phyloP scores from a whole-genome alignment of 371 early-diverging fungal genomes.

The Mucor lusitanicus region DNA sequence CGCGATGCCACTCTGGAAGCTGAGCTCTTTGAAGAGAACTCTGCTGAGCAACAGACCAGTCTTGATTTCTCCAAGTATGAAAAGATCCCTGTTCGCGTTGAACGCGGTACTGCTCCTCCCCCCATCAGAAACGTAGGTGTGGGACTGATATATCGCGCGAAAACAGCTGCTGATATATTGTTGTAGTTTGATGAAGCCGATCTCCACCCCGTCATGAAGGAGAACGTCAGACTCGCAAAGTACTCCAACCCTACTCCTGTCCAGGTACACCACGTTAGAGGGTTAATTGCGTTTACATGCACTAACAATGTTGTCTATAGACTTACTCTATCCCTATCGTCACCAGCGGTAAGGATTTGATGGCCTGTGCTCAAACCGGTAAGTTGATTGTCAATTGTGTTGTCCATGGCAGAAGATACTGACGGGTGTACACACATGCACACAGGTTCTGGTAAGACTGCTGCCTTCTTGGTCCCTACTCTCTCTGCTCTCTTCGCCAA shows the following conservation, averaged over 20 bases:
- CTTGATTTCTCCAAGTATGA: slow-evolving; percentile 65
- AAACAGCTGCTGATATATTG: slow-evolving; percentile 2
- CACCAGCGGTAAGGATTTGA: slow-evolving; percentile 64
- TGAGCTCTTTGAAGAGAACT: slow-evolving; percentile 54
- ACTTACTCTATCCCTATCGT: slow-evolving; percentile 70
- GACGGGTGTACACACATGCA: not conserved
- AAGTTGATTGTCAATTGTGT: not conserved
- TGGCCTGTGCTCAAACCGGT: slow-evolving; percentile 86
- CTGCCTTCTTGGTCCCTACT: slow-evolving; percentile 69
- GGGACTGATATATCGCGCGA: not conserved
- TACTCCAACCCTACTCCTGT: slow-evolving; percentile 74
- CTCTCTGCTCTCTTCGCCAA: slow-evolving; percentile 36
- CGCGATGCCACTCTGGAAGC: slow-evolving; percentile 48
- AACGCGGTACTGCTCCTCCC: slow-evolving; percentile 48
- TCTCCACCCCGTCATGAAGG: slow-evolving; percentile 49
- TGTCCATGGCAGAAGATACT: not conserved
- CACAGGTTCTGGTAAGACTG: slow-evolving; percentile 69
- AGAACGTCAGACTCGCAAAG: slow-evolving; percentile 57
- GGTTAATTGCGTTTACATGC: not conserved
- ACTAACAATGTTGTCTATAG: slow-evolving; percentile 26
- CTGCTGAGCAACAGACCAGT: slow-evolving; percentile 41
- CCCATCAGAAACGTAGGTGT: slow-evolving; percentile 37
- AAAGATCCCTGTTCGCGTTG: slow-evolving; percentile 57
- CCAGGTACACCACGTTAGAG: slow-evolving; percentile 40
- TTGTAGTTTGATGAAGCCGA: slow-evolving; percentile 50